Percentiles rank a stretch among this genome's conserved stretches.
phyloP scores from a whole-genome alignment of 768 basidiomycete genomes.

The Terana coerulea region DNA sequence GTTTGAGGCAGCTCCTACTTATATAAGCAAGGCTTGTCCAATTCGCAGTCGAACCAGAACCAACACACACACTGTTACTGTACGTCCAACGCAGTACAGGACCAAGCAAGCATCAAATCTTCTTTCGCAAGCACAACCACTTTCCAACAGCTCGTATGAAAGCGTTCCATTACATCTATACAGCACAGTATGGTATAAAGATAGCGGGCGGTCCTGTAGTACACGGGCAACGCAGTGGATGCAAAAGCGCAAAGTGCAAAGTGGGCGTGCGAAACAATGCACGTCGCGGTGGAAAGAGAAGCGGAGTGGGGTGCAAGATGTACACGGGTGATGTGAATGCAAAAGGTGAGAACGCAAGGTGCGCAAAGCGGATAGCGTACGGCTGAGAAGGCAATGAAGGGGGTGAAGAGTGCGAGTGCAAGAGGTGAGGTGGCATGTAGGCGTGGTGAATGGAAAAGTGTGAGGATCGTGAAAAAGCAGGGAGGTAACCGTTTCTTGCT shows the following conservation, averaged over 20 bases:
- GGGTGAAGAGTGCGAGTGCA: too few relatives aligned
- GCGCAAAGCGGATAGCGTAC: neutral
- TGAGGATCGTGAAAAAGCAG: too few relatives aligned
- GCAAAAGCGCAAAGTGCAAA: neutral
- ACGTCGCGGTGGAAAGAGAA: too few relatives aligned
- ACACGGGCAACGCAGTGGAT: neutral
- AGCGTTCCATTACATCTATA: constrained; percentile 5
- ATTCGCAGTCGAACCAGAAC: too few relatives aligned
- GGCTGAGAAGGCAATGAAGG: neutral
- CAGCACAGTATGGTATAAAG: constrained; percentile 2
- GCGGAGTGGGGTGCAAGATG: neutral
- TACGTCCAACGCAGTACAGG: too few relatives aligned
- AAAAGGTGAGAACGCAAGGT: neutral
- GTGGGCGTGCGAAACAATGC: too few relatives aligned
- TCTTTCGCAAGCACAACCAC: neutral
- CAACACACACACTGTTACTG: too few relatives aligned
- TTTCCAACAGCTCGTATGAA: neutral
- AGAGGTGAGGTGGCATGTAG: too few relatives aligned
- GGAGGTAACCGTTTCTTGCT: too few relatives aligned
- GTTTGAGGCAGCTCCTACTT: too few relatives aligned
- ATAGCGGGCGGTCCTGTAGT: neutral
- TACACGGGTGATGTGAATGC: neutral
- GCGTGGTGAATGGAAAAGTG: too few relatives aligned
- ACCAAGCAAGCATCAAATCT: neutral
- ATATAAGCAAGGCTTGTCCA: too few relatives aligned